Percentiles rank a stretch among this genome's conserved stretches.
These are phyloP conservation scores for Hypholoma sublateritium DNA, from an alignment of 768 basidiomycete genomes.

Conservation along the genomic window DNA sequence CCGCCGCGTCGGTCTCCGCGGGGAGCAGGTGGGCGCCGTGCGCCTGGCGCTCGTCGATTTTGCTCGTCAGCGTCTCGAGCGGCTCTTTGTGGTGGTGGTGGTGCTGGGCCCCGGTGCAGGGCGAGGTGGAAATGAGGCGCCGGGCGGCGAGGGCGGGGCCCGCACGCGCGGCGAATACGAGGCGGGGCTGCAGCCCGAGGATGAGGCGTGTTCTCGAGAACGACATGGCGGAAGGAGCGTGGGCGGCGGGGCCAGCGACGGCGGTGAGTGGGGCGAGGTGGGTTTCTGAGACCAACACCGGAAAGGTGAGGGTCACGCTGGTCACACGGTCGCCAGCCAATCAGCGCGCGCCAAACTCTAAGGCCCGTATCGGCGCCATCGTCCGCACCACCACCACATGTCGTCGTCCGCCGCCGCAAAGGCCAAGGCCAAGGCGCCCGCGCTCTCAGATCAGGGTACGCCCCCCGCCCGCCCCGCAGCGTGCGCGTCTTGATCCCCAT, in stretches of 20 bases:
- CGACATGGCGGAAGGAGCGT: constrained; percentile 39
- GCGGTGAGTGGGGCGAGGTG: constrained; percentile 27
- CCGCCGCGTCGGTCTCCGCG: constrained; percentile 38
- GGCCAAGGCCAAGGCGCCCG: constrained; percentile 55
- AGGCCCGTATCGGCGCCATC: constrained; percentile 11
- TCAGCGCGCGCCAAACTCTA: constrained; percentile 40
- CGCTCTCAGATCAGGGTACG: constrained; percentile 74
- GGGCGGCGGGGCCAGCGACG: constrained; percentile 44
- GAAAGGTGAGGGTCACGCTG: constrained; percentile 34
- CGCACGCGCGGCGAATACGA: constrained; percentile 30
- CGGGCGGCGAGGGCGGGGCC: constrained; percentile 37
- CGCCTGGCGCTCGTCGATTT: constrained; percentile 31
- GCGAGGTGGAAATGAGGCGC: constrained; percentile 52
- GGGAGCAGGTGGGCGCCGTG: constrained; percentile 21
- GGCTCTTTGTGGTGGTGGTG: constrained; percentile 29
- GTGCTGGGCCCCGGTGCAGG: constrained; percentile 38
- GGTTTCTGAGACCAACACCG: constrained; percentile 27
- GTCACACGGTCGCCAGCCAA: constrained; percentile 39
- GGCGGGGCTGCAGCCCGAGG: constrained; percentile 51
- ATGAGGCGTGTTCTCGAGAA: constrained; percentile 51
- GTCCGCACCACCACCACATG: constrained; percentile 29
- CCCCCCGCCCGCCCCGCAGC: constrained; percentile 8
- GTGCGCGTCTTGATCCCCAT: constrained; percentile 37
- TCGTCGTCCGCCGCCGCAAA: constrained; percentile 48
- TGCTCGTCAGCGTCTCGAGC: constrained; percentile 33